Conservation (phyloP, 805 yeast genomes). For the Candida michaelii region DNA sequence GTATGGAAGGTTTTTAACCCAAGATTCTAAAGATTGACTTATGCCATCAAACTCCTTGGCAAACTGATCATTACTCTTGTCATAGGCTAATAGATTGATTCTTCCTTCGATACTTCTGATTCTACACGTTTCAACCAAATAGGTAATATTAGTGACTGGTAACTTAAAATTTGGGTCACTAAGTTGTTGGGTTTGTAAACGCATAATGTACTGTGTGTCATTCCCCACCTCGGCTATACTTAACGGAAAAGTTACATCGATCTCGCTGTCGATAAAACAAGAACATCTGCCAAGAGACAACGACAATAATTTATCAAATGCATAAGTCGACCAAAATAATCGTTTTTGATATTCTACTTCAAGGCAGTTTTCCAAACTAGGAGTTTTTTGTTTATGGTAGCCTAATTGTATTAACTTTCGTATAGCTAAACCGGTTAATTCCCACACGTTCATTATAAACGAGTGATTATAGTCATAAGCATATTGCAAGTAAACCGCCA, state of each 20-base stretch:
- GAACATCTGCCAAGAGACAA: slow-evolving; percentile 11
- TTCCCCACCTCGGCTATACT: slow-evolving; percentile 9
- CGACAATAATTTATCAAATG: slow-evolving; percentile 11
- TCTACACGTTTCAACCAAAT: slow-evolving; percentile 11
- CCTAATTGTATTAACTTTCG: slow-evolving; percentile 13
- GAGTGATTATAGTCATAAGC: slow-evolving; percentile 10
- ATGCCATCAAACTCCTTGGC: slow-evolving; percentile 1
- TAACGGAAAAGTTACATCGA: slow-evolving; percentile 10
- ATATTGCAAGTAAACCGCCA: slow-evolving; percentile 11
- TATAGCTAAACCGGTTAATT: slow-evolving; percentile 10
- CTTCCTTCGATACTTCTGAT: slow-evolving; percentile 11
- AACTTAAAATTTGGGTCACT: slow-evolving; percentile 2
- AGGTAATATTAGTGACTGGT: slow-evolving; percentile 12
- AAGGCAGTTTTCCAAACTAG: slow-evolving; percentile 8
- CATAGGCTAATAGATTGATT: slow-evolving; percentile 9
- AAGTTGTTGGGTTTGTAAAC: slow-evolving; percentile 2
- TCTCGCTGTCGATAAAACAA: slow-evolving; percentile 8
- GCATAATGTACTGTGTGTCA: neutral
- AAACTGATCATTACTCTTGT: neutral
- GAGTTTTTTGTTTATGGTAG: slow-evolving; percentile 8
- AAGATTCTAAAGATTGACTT: slow-evolving; percentile 8
- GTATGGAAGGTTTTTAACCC: slow-evolving; percentile 7
- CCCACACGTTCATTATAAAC: slow-evolving; percentile 12
- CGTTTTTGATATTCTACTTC: slow-evolving; percentile 10
- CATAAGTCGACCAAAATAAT: slow-evolving; percentile 13